Evolutionary conservation across 345 rosid genomes (phyloP).

Genomic region (Cochlearia excelsa): DNA sequence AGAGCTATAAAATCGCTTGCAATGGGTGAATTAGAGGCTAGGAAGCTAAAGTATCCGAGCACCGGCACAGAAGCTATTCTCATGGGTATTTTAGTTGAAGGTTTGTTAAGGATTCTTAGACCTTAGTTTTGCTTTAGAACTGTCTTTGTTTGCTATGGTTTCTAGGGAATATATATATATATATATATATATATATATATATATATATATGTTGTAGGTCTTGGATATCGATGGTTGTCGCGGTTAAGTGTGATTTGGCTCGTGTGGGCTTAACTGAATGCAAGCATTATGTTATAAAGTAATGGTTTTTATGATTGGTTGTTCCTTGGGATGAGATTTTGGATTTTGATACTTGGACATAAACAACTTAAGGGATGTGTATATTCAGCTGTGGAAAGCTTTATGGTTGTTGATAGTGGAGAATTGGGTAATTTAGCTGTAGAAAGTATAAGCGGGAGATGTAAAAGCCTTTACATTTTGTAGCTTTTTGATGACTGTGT

Average conservation of each 20-base stretch:
- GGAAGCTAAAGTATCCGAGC: constrained; percentile 81
- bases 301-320: constrained; percentile 2
- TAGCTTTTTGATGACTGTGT: background rate
- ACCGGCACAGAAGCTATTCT: constrained; percentile 84
- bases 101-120: constrained; percentile 41
- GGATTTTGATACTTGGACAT: background rate
- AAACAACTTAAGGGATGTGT: background rate
- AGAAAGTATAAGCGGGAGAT: background rate
- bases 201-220: background rate
- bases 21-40: constrained; percentile 82
- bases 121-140: constrained; percentile 6
- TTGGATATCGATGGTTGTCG: background rate
- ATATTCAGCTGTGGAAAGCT: constrained; percentile 3
- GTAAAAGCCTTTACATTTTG: background rate
- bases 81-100: constrained; percentile 89
- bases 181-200: background rate
- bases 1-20: constrained; percentile 80
- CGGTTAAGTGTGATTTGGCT: constrained; percentile 1
- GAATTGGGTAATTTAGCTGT: background rate
- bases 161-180: background rate
- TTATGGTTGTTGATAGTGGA: constrained; percentile 8
- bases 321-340: constrained; percentile 1
- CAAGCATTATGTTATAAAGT: background rate
- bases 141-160: background rate
- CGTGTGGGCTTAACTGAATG: background rate